Evolutionary conservation across 768 basidiomycete genomes (phyloP), one percentile per base, ranked within the genome.

Genomic region (Podaxis pistillaris): DNA sequence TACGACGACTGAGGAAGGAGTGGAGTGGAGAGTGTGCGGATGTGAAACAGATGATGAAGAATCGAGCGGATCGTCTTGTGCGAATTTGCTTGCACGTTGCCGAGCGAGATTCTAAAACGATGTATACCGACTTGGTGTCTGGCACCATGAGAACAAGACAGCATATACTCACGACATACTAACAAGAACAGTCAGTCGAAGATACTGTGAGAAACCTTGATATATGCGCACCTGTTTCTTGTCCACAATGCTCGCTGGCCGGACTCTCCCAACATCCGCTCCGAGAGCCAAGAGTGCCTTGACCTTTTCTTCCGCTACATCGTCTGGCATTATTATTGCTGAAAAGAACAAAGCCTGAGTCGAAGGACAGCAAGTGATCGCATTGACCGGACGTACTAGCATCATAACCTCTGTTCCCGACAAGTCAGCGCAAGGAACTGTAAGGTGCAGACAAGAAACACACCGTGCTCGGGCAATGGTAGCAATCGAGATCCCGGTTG

Each of bases 241-340:
- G 77, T 98, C 96, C 12, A 99, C 91, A 64, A 98, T 98, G 67
- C 95, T 96, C 3, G 93, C 91, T 3, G 94, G 94, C n/a, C 94
- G 82, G 30, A 96, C 94, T 57, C 90, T 83, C 69, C 93, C 90
- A 1, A 98, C 91, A n/a, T 85, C 79, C 0, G 96, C 96, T 5
- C 96, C 96, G 0, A 98, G 85, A 1, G 90, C 86, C 60, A 83
- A 79, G 19, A 98, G 76, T 0, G 93, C 88, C 66, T 90, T 87
- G 2, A 94, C 88, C 70, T 99, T 99, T 74, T 99, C 96, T 61
- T 88, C 83, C 0, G 93, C 90, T 37, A 96, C 87, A 69, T 94
- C 92, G 67, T 94, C 91, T 0, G 93, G 93, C 85, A 93, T 90
- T 60, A 95, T 89, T 64, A 95, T 94, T 7, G 93, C 92, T 94